Evolutionary conservation across 1,139 yeast genomes (phyloP).

Genomic region (Diutina siamensis): DNA sequence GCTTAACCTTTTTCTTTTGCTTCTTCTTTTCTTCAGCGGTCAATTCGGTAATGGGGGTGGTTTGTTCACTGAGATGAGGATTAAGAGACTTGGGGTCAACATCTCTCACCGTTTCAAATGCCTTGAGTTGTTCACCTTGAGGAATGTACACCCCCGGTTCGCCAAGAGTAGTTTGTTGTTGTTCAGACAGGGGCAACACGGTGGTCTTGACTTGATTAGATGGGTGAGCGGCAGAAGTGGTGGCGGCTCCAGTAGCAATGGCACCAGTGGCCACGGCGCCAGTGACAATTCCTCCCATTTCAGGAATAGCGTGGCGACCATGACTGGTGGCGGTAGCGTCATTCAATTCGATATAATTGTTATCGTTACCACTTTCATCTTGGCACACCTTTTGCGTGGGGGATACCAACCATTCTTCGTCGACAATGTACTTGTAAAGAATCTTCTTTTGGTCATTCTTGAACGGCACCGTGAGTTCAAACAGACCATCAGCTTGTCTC

Average conservation of each 20-base stretch:
- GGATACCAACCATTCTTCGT: constrained; percentile 56
- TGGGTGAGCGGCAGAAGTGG: background rate
- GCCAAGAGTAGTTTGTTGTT: constrained; percentile 35
- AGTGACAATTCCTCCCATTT: constrained; percentile 17
- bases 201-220: constrained; percentile 23
- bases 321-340: constrained; percentile 22
- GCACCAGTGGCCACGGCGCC: constrained; percentile 8
- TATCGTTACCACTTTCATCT: constrained; percentile 46
- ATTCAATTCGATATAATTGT: constrained; percentile 40
- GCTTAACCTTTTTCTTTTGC: constrained; percentile 38
- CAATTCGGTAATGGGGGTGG: constrained; percentile 10
- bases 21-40: constrained; percentile 32
- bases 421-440: constrained; percentile 62
- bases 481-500: constrained; percentile 48
- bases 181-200: constrained; percentile 45
- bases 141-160: constrained; percentile 47
- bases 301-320: constrained; percentile 12
- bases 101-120: constrained; percentile 24
- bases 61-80: constrained; percentile 11
- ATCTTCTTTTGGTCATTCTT: constrained; percentile 25
- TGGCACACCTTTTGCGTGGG: constrained; percentile 30
- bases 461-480: constrained; percentile 47
- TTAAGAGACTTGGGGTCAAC: constrained; percentile 39
- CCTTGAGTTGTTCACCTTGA: constrained; percentile 27
- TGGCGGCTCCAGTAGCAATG: background rate